phyloP scores from a whole-genome alignment of 2,329 filamentous ascomycete species.

The Byssochlamys sp. region DNA sequence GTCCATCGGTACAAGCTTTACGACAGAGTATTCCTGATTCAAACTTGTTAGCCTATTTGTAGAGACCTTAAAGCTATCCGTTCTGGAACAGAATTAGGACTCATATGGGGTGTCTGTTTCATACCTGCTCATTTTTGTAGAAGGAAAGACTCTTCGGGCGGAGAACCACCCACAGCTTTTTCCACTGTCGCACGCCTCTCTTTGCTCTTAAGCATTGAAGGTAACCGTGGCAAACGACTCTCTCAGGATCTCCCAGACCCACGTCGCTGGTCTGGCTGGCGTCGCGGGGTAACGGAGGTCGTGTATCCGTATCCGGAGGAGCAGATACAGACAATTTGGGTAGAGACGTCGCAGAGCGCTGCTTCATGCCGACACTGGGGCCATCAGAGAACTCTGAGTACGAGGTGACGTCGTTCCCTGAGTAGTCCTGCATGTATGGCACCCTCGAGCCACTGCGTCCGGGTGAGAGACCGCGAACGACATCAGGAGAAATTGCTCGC shows the following conservation, averaged over 20 bases:
- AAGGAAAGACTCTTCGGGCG: conserved; percentile 74
- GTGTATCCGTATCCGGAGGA: conserved; percentile 15
- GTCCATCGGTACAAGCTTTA: conserved; percentile 68
- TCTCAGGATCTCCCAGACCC: conserved; percentile 60
- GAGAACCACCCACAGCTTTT: conserved; percentile 84
- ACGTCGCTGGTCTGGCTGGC: conserved; percentile 54
- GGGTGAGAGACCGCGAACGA: conserved; percentile 20
- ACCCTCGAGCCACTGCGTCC: conserved; percentile 17
- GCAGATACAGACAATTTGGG: conserved; percentile 20
- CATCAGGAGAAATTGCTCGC: conserved; percentile 26
- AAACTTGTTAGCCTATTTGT: background rate
- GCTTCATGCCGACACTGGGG: conserved; percentile 17
- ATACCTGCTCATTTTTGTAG: conserved; percentile 71
- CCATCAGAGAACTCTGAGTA: conserved; percentile 78
- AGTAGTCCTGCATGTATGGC: conserved; percentile 45
- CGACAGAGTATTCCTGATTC: conserved; percentile 68
- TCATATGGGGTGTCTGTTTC: background rate
- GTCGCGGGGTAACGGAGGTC: conserved; percentile 40
- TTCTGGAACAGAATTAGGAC: too few species aligned
- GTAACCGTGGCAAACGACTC: conserved; percentile 89
- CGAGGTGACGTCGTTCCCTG: conserved; percentile 59
- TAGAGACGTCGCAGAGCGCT: conserved; percentile 21
- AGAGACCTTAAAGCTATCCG: background rate
- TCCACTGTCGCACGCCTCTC: conserved; percentile 78
- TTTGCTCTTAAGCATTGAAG: conserved; percentile 76